These are phyloP conservation scores for Xylaria sp. DNA, from an alignment of 2,329 filamentous ascomycete genomes.

Conservation along the genomic window DNA sequence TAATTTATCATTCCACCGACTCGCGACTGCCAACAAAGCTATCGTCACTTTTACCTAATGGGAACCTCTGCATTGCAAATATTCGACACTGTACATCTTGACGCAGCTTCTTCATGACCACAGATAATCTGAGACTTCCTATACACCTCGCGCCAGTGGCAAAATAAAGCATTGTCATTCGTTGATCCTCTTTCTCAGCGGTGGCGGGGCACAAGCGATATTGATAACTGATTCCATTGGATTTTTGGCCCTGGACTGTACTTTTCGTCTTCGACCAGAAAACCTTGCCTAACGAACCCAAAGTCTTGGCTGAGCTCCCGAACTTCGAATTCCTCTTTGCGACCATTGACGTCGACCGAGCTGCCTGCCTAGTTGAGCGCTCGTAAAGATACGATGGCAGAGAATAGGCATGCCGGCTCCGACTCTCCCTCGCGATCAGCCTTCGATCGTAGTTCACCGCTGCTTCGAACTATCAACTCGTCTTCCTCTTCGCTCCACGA, in stretches of 20 bases:
- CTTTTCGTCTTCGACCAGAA: constrained; percentile 5
- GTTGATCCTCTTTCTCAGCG: constrained; percentile 3
- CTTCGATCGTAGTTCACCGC: constrained; percentile 17
- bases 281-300: constrained; percentile 3
- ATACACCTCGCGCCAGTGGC: neutral
- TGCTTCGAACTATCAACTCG: constrained; percentile 42
- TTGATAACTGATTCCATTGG: constrained; percentile 26
- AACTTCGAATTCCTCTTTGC: neutral
- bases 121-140: neutral
- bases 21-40: constrained; percentile 19
- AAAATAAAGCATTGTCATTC: neutral
- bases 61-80: neutral
- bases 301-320: constrained; percentile 18
- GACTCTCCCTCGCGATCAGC: constrained; percentile 17
- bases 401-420: constrained; percentile 17
- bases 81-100: neutral
- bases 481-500: constrained; percentile 53
- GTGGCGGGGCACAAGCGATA: constrained; percentile 26
- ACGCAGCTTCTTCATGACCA: neutral
- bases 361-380: neutral
- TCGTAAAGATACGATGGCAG: constrained; percentile 30
- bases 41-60: constrained; percentile 38
- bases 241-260: constrained; percentile 16
- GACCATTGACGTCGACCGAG: neutral
- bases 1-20: constrained; percentile 23